Evolutionary conservation across 1,139 yeast genomes (phyloP).

Genomic region (Zygosaccharomyces sapae): DNA sequence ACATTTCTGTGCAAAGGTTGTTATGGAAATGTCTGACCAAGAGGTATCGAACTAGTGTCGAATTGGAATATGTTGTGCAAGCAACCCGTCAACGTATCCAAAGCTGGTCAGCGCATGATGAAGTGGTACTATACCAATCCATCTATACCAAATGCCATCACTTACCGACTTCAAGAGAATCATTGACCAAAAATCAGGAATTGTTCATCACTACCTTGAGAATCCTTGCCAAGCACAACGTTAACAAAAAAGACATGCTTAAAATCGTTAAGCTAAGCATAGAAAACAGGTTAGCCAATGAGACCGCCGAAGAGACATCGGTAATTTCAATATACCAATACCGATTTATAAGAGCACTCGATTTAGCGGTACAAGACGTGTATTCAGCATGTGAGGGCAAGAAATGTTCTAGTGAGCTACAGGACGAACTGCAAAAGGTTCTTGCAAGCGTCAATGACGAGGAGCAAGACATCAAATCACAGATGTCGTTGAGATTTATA

Average conservation of each 20-base stretch:
- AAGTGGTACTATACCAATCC: conserved; percentile 19
- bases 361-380: conserved; percentile 22
- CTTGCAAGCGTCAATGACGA: conserved; percentile 23
- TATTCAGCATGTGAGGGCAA: conserved; percentile 15
- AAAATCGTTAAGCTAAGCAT: conserved; percentile 30
- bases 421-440: conserved; percentile 16
- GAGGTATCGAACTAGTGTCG: not conserved
- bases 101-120: conserved; percentile 12
- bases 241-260: conserved; percentile 16
- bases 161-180: conserved; percentile 8
- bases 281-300: conserved; percentile 22
- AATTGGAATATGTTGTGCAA: conserved; percentile 1
- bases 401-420: conserved; percentile 10
- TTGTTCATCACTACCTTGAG: conserved; percentile 16
- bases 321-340: conserved; percentile 21
- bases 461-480: conserved; percentile 27
- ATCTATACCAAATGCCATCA: conserved; percentile 17
- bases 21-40: conserved; percentile 28
- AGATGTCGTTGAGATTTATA: conserved; percentile 26
- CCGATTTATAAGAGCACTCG: conserved; percentile 28
- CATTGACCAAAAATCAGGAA: conserved; percentile 13
- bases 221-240: conserved; percentile 13
- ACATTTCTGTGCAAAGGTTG: conserved; percentile 27
- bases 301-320: conserved; percentile 6
- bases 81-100: conserved; percentile 10